Conservation (phyloP, 306 rosid species). For the Cicer chorassanicum region DNA sequence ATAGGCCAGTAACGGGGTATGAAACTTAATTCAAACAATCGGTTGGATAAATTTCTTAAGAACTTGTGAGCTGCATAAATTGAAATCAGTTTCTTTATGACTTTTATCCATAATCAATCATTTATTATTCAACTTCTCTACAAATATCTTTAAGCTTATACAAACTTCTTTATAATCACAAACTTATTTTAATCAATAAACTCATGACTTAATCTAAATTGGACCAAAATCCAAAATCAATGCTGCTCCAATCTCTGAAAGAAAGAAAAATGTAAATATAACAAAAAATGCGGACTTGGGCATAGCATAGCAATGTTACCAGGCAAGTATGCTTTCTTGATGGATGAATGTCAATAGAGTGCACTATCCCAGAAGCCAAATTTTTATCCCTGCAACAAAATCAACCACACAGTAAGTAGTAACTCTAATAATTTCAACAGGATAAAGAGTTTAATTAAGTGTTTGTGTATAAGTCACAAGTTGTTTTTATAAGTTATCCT, state of each 20-base stretch:
- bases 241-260: not conserved
- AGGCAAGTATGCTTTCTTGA: conserved; percentile 92
- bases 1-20: not conserved
- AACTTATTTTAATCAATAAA: not conserved
- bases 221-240: conserved; percentile 5
- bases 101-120: not conserved
- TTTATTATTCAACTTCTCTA: not conserved
- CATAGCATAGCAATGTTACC: conserved; percentile 51
- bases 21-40: not conserved
- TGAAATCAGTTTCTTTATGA: not conserved
- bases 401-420: conserved; percentile 26
- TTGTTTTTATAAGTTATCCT: not conserved
- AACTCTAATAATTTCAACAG: not conserved
- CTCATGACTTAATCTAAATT: not conserved
- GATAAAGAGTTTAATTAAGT: not conserved
- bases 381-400: conserved; percentile 70
- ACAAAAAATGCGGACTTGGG: conserved; percentile 18
- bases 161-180: not conserved
- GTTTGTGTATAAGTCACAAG: not conserved
- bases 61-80: not conserved
- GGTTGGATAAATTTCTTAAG: not conserved
- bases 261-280: not conserved
- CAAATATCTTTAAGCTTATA: not conserved
- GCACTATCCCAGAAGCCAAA: conserved; percentile 74
- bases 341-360: conserved; percentile 88